Evolutionary conservation across 1,284 basidiomycete genomes (phyloP).

Genomic region (Xerocomus minutiporus): DNA sequence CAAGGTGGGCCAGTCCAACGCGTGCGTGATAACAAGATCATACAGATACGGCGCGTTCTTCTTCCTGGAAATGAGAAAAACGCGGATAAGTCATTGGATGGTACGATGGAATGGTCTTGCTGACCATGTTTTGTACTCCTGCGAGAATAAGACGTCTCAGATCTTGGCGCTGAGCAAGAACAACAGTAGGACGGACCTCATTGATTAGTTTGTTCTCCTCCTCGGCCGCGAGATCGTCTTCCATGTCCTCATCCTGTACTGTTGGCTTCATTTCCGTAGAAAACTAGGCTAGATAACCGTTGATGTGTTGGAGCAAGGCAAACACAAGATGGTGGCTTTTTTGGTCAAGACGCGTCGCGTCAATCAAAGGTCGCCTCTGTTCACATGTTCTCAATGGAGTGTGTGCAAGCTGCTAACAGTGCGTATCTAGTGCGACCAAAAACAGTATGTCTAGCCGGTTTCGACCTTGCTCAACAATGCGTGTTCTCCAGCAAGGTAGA

Average conservation of each 20-base stretch:
- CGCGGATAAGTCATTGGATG: not conserved
- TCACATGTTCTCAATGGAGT: not conserved
- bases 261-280: conserved; percentile 52
- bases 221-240: conserved; percentile 76
- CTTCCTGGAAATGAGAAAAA: conserved; percentile 57
- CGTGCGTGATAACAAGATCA: conserved; percentile 96
- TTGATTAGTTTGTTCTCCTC: conserved; percentile 91
- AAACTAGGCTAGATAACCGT: not conserved
- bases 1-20: conserved; percentile 95
- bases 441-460: not conserved
- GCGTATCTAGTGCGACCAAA: conserved; percentile 11
- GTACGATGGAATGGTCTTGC: conserved; percentile 7
- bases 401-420: not conserved
- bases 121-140: conserved; percentile 85
- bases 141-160: conserved; percentile 14
- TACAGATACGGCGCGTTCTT: conserved; percentile 98
- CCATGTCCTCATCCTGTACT: conserved; percentile 61
- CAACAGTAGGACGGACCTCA: conserved; percentile 55
- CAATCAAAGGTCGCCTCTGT: not conserved
- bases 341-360: conserved; percentile 28
- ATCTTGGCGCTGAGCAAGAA: conserved; percentile 2
- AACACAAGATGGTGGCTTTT: conserved; percentile 1
- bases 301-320: not conserved
- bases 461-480: conserved; percentile 14
- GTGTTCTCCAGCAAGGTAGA: conserved; percentile 28